These are phyloP conservation scores for Excoecaria cochinchinensis DNA, from an alignment of 345 rosid genomes.

Conservation along the genomic window DNA sequence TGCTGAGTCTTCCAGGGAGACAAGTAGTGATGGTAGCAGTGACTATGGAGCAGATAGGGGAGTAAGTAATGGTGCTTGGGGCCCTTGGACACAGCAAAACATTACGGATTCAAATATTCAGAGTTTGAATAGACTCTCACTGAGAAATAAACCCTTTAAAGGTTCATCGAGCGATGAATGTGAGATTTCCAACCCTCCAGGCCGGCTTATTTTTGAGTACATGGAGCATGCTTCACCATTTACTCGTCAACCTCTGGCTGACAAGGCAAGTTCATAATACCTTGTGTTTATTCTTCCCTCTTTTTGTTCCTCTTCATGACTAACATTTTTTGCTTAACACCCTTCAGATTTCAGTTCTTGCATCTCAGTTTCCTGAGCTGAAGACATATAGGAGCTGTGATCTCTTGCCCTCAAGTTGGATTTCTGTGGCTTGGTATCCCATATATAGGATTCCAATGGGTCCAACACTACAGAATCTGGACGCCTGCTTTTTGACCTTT, in stretches of 20 bases:
- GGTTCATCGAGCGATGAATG: slow-evolving; percentile 72
- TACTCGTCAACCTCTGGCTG: slow-evolving; percentile 77
- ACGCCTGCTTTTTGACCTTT: slow-evolving; percentile 85
- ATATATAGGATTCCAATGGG: slow-evolving; percentile 87
- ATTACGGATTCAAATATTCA: slow-evolving; percentile 33
- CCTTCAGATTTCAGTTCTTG: slow-evolving; percentile 64
- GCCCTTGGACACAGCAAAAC: slow-evolving; percentile 34
- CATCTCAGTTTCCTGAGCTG: slow-evolving; percentile 70
- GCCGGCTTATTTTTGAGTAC: slow-evolving; percentile 63
- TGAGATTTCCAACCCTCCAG: slow-evolving; percentile 48
- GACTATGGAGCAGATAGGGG: slow-evolving; percentile 45
- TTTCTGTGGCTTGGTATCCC: slow-evolving; percentile 97
- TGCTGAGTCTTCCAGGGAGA: slow-evolving; percentile 61
- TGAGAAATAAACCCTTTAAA: slow-evolving; percentile 43
- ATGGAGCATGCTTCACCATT: slow-evolving; percentile 78
- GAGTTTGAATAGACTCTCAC: slow-evolving; percentile 45
- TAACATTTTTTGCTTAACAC: slow-evolving; percentile 1
- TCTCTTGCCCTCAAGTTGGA: slow-evolving; percentile 81
- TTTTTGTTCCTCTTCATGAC: background rate
- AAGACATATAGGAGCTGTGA: slow-evolving; percentile 76
- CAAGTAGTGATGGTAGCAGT: slow-evolving; percentile 71
- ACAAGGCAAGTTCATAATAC: slow-evolving; percentile 52
- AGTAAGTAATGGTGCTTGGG: slow-evolving; percentile 29
- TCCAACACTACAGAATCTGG: slow-evolving; percentile 80
- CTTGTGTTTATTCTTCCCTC: background rate